These are phyloP conservation scores for Allantophomopsis lycopodina DNA, from an alignment of 2,329 filamentous ascomycete genomes.

Conservation along the genomic window DNA sequence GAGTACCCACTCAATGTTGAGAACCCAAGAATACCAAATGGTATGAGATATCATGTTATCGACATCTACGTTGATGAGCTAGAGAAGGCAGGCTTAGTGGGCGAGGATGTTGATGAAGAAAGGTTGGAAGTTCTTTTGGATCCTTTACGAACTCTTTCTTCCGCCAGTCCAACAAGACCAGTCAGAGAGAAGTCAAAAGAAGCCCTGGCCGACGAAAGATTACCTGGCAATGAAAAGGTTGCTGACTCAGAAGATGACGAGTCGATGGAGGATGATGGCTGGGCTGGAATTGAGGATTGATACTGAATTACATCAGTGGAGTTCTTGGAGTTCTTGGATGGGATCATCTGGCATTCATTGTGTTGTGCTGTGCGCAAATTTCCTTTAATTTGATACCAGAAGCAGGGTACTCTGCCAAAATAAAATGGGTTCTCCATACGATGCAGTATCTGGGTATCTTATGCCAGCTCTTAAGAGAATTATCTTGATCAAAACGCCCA, in stretches of 20 bases:
- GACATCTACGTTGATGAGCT: slow-evolving; percentile 90
- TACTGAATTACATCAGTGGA: slow-evolving; percentile 1
- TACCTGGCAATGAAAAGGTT: slow-evolving; percentile 45
- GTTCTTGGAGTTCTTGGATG: too few species aligned
- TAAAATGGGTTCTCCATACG: too few species aligned
- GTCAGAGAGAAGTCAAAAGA: slow-evolving; percentile 59
- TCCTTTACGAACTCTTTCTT: slow-evolving; percentile 27
- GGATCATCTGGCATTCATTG: too few species aligned
- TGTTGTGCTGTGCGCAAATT: too few species aligned
- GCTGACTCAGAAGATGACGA: slow-evolving; percentile 18
- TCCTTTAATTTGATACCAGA: too few species aligned
- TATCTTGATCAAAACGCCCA: slow-evolving; percentile 5
- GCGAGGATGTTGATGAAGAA: slow-evolving; percentile 20
- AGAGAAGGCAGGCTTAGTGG: slow-evolving; percentile 50
- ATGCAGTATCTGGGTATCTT: slow-evolving; percentile 2
- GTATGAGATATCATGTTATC: slow-evolving; percentile 71
- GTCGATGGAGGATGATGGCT: slow-evolving; percentile 21
- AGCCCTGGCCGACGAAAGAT: slow-evolving; percentile 57
- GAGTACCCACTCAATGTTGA: slow-evolving; percentile 27
- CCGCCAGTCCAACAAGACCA: slow-evolving; percentile 50
- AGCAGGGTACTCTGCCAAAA: too few species aligned
- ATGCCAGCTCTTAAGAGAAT: slow-evolving; percentile 4
- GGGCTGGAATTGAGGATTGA: slow-evolving; percentile 17
- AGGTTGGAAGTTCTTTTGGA: slow-evolving; percentile 24
- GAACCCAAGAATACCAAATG: slow-evolving; percentile 52